A percentile compares a stretch with the other conserved stretches of the same genome.
These are phyloP conservation scores for Kuraishia floccosa DNA, from an alignment of 805 yeast species.

Conservation along the genomic window DNA sequence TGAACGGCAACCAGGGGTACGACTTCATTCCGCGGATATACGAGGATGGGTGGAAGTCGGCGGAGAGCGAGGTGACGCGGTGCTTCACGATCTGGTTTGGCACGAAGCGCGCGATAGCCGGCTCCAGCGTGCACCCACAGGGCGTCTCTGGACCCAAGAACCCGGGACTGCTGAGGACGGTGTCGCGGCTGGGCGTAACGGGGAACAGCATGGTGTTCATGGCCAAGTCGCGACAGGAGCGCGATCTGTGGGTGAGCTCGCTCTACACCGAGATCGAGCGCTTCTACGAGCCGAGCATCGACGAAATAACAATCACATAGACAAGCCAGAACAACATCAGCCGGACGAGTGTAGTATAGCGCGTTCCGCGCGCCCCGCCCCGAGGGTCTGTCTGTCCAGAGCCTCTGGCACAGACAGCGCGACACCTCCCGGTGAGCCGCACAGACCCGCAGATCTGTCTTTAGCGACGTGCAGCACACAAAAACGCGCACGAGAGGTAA, in stretches of 20 bases:
- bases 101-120: constrained; percentile 26
- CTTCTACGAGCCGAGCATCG: constrained; percentile 16
- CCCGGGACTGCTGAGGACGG: constrained; percentile 26
- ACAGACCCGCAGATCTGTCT: too few relatives aligned
- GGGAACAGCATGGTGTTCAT: constrained; percentile 66
- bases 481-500: too few relatives aligned
- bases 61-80: constrained; percentile 64
- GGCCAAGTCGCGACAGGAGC: constrained; percentile 72
- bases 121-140: constrained; percentile 4
- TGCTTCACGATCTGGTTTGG: constrained; percentile 86
- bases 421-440: too few relatives aligned
- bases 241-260: constrained; percentile 69
- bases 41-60: constrained; percentile 74
- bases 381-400: too few relatives aligned
- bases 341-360: too few relatives aligned
- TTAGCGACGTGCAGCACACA: too few relatives aligned
- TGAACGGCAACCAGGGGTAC: too few relatives aligned
- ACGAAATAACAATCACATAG: too few relatives aligned
- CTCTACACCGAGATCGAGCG: constrained; percentile 34
- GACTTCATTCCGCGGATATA: constrained; percentile 61
- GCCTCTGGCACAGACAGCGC: too few relatives aligned
- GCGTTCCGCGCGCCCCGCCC: too few relatives aligned
- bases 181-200: constrained; percentile 47
- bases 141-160: constrained; percentile 5
- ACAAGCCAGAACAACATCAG: too few relatives aligned